Base-by-base conservation (phyloP, 2,329 filamentous ascomycete genomes). In the Botrytis deweyae region DNA sequence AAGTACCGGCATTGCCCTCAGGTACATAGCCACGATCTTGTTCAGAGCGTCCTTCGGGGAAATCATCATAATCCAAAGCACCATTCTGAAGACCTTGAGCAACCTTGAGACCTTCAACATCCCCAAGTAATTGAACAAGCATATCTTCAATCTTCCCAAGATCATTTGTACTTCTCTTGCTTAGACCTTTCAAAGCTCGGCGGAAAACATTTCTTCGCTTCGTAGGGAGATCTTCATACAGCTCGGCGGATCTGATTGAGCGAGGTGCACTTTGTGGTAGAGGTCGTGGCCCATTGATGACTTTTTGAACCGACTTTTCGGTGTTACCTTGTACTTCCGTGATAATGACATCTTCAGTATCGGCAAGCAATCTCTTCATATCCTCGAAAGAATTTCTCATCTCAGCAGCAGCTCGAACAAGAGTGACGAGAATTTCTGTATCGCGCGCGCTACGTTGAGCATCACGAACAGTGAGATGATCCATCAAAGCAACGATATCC, bases 311-410 rank as follows among this genome's bases (percentile, higher is more conserved):
- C 0, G 94, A 93, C 81, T 92, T 91, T 76, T 97, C 94, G 18
- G 95, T 95, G 80, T 95, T 93, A 79, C 93, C 92, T 78, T 95
- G 91, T n/a, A 93, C 92, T 76, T 93, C 91, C 58, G 92, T 91
- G 83, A 98, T 93, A 80, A 98, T 92, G 80, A 94, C 88, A 74
- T 93, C 93, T 80, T 98, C 95, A 75, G 97, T 95, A 77, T 97
- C 92, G 68, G 92, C 92, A 75, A 99, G 92, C 80, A 97, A 92
- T 76, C 91, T 92, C 86, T 96, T 98, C 87, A 99, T 93, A 79
- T 97, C 95, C 77, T 97, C 93, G 81, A 98, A 97, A 0, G 94
- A 97, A 78, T 93, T 97, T 76, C 95, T 93, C 95, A 98, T 98
- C 83, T 99, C 96, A 20, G 96, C 92, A 6, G 96, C 95, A 72